Base-by-base conservation (phyloP, 202 grass and related monocot genomes). In the Setaria viridis region DNA sequence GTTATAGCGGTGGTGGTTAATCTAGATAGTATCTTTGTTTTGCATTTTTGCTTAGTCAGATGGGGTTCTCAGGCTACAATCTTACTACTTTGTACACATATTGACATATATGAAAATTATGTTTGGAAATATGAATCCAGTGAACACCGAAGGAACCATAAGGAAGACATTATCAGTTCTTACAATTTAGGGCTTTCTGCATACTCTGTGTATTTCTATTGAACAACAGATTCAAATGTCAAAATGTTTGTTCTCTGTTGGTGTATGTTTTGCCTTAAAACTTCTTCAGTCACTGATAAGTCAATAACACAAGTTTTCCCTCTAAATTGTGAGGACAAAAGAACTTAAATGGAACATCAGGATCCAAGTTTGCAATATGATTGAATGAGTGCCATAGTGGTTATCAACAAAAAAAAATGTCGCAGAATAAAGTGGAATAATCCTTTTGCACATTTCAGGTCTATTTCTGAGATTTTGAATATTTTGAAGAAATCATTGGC, bases 41-140 rank as follows among this genome's bases (percentile, higher is more conserved):
- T 9, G 1, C 5, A 2, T 32, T 72, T 60, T 72, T 62, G 53
- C 13, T 81, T 77, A 14, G 25, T 47, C 4, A 81, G 55, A 17
- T 78, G 5, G 19, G 20, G 12, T 73, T 65, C 67, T 81, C 29
- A 71, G 72, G 35, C 47, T 51, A 30, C 25, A 25, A 62, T 45
- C 46, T 37, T 49, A 29, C 49, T 42, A 49, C 34, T 57, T 80
- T 47, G 17, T 84, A 67, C 60, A 80, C 47, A 79, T 65, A 41
- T 41, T 41, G 56, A n/a, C 56, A 59, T 59, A 59, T 9, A 37
- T 41, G 63, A 41, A 21, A 11, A 34, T 33, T 68, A 68, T 53
- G 53, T 45, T 79, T 20, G 46, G 5, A 33, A 42, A 7, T 2
- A 25, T 25, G 25, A 56, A 59, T 81, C 9, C 37, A 46, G 11